Base-by-base conservation (phyloP, 495 filamentous ascomycete genomes). In the Penicillium cinerascens region DNA sequence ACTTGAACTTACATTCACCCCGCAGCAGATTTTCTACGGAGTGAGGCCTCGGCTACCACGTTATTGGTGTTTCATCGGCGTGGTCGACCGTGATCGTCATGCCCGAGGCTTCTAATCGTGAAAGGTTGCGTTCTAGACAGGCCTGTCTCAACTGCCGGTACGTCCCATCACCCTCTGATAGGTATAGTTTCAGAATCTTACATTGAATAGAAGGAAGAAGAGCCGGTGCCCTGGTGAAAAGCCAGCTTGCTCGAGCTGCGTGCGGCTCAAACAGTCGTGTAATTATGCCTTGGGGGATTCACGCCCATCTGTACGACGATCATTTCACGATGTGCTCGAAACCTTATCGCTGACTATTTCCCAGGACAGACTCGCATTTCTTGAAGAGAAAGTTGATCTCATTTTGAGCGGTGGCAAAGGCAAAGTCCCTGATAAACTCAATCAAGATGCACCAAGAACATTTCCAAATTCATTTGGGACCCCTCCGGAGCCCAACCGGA, bases 371-470 rank as follows among this genome's bases (percentile, higher is more conserved):
- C 63, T 77, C 11, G 67, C 73, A 3, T 71, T 66, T 26, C 60
- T 76, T 13, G 74, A 77, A 55, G 69, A 75, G 58, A 77, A 75
- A 55, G 68, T 77, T 25, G 71, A 77, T 49, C 59, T 69, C n/a
- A 68, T 77, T 29, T 50, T 77, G 21, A 70, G 58, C 48, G 73
- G 73, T 6, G 54, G 54, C 44, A 29, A 29, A 56, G 65, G 67
- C 70, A 67, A 39, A 26, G 53, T 36, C 42, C 38, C 26, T 51
- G 37, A 65, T 56, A 25, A 38, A 29, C 39, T 44, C 13, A 44
- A 39, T 16, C 27, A 4, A 22, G 25, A 18, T 38, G 16, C 47
- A 65, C 53, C 47, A 36, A 60, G 7, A 29, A 29, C 26, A 29
- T 29, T 10, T 10, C 7, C 26, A 29, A 6, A 29, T 10, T 29